phyloP scores from a whole-genome alignment of 345 rosid species.

The Gossypium ekmanianum region DNA sequence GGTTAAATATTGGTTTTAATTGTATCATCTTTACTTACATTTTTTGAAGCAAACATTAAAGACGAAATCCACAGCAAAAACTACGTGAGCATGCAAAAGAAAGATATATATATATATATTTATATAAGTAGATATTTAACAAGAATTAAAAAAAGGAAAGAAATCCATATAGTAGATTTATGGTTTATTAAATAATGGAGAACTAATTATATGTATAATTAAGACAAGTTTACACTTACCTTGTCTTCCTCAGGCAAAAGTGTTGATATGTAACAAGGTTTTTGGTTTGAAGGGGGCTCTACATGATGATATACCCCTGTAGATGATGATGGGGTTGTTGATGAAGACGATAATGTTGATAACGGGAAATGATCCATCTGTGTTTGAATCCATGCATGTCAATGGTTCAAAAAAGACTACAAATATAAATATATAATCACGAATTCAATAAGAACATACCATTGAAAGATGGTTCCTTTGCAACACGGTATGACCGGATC shows the following conservation, averaged over 20 bases:
- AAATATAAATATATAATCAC: neutral
- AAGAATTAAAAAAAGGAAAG: neutral
- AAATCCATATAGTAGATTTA: neutral
- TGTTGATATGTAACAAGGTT: slow-evolving; percentile 21
- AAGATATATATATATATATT: no score
- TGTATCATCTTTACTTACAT: neutral
- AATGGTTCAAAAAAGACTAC: neutral
- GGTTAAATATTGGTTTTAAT: neutral
- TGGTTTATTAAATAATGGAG: neutral
- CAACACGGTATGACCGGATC: slow-evolving; percentile 31
- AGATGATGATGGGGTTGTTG: slow-evolving; percentile 22
- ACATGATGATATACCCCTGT: slow-evolving; percentile 29
- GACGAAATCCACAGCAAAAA: neutral
- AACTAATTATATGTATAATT: neutral
- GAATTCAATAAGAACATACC: slow-evolving; percentile 25
- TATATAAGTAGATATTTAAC: neutral
- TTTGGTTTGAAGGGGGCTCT: slow-evolving; percentile 75
- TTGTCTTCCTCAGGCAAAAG: slow-evolving; percentile 41
- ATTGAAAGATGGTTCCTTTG: slow-evolving; percentile 34
- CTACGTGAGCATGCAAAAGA: neutral
- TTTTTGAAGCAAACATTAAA: neutral
- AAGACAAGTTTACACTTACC: slow-evolving; percentile 25
- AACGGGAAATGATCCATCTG: slow-evolving; percentile 40
- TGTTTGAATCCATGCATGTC: neutral
- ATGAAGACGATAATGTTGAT: slow-evolving; percentile 17